Percentiles rank a stretch among this genome's conserved stretches.
Conservation (phyloP, 441 rosid species). For the Dalechampia spathulata region DNA sequence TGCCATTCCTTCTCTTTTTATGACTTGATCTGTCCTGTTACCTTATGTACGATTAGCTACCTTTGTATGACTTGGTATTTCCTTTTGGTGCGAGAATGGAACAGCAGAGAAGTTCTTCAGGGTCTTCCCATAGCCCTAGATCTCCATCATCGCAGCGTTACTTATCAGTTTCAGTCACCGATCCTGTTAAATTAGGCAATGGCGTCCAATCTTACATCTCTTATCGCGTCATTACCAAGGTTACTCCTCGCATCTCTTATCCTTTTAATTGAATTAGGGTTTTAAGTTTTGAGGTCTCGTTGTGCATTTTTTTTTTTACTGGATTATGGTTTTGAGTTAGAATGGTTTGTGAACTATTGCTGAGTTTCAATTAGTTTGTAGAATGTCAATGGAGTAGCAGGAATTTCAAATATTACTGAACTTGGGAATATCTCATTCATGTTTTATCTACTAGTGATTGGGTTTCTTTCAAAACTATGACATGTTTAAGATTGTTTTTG, state of each 20-base stretch:
- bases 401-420: too few species aligned
- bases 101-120: constrained; percentile 54
- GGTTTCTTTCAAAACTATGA: not conserved
- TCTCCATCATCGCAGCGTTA: constrained; percentile 70
- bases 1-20: constrained; percentile 9
- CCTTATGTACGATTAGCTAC: not conserved
- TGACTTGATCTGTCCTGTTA: not conserved
- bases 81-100: constrained; percentile 26
- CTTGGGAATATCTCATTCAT: too few species aligned
- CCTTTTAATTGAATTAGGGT: not conserved
- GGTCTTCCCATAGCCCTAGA: constrained; percentile 78
- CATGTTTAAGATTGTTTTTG: not conserved
- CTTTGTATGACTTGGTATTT: not conserved
- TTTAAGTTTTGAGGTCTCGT: not conserved
- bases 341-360: not conserved
- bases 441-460: too few species aligned
- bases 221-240: constrained; percentile 92
- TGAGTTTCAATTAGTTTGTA: not conserved
- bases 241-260: not conserved
- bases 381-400: too few species aligned
- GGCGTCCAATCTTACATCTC: constrained; percentile 97
- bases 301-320: too few species aligned
- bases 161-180: constrained; percentile 73
- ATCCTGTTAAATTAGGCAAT: constrained; percentile 95
- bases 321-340: too few species aligned